Conservation (phyloP, 495 filamentous ascomycete genomes). For the Letharia columbiana region DNA sequence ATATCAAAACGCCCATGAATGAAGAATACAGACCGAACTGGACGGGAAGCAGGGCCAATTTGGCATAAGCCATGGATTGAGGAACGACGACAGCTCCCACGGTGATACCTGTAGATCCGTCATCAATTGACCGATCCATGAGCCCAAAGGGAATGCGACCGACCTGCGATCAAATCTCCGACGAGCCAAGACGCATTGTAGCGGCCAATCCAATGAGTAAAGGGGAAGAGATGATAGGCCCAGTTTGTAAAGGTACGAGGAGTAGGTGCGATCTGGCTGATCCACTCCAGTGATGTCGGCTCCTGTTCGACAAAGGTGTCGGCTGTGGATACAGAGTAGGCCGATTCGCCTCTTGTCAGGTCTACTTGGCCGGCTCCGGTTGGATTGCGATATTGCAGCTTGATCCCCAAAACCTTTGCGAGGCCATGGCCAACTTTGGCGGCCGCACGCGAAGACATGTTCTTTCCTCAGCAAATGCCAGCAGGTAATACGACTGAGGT, state of each 20-base stretch:
- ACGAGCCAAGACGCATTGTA: conserved; percentile 87
- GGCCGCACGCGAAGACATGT: conserved; percentile 8
- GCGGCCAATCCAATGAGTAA: conserved; percentile 72
- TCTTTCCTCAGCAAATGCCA: not conserved
- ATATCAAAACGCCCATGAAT: conserved; percentile 92
- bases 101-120: conserved; percentile 58
- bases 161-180: conserved; percentile 86
- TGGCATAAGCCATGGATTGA: conserved; percentile 95
- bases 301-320: conserved; percentile 80
- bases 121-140: conserved; percentile 19
- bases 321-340: conserved; percentile 64
- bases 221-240: conserved; percentile 67
- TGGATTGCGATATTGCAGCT: conserved; percentile 58
- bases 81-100: conserved; percentile 94
- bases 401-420: conserved; percentile 79
- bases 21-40: conserved; percentile 93
- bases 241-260: conserved; percentile 49
- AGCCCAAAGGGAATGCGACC: conserved; percentile 24
- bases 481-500: not conserved
- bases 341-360: conserved; percentile 64
- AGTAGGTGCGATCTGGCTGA: conserved; percentile 53
- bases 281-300: conserved; percentile 65
- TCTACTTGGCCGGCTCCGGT: conserved; percentile 46
- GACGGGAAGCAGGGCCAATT: conserved; percentile 64
- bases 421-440: conserved; percentile 59